Evolutionary conservation across 768 basidiomycete species (phyloP), one percentile per base, ranked within the genome.

Genomic region (Suillus brevipes): DNA sequence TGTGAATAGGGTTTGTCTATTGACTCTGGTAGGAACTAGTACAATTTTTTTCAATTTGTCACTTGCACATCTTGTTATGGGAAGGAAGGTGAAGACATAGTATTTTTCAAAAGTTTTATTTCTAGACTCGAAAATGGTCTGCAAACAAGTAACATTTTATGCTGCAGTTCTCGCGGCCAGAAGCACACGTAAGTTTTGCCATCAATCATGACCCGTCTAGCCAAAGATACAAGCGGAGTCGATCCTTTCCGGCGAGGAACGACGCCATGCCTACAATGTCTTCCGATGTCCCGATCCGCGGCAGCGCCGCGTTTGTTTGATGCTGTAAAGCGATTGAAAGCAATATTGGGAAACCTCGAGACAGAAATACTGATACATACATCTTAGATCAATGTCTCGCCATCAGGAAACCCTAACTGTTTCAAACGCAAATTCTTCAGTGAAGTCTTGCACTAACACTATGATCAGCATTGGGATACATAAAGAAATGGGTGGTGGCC

Each of bases 211-310:
- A 60, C 18, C 18, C 10, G 13, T 40, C 50, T 65, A 28, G 69
- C 77, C 75, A 0, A 77, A 76, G 6, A 77, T 72, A 47, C 71
- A 75, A 8, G 62, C 52, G 4, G 77, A 70, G 23, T 74, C 68
- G 28, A 28, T 28, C 28, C 52, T 71, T 69, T 7, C 73, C 72
- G 12, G 73, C 76, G 38, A 78, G 67, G 67, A 75, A 78, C 6
- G 74, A 73, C 3, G 75, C 77, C 7, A 77, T 47, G 10, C 60
- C 58, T 1, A 76, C 75, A 37, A 78, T 68, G 50, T 78, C 71
- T 7, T 65, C 47, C 0, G 73, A 61, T 28, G 7, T 28, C 28
- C 49, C 25, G 14, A 28, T 52, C 50, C 25, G 50, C 13, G 14
- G 25, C 14, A 8, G 64, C 64, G 13, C 71, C 73, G 59, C 72